Percentiles rank a stretch among this genome's conserved stretches.
These are phyloP conservation scores for Sphaerulina vaccinii DNA, from an alignment of 2,329 filamentous ascomycete species.

Conservation along the genomic window DNA sequence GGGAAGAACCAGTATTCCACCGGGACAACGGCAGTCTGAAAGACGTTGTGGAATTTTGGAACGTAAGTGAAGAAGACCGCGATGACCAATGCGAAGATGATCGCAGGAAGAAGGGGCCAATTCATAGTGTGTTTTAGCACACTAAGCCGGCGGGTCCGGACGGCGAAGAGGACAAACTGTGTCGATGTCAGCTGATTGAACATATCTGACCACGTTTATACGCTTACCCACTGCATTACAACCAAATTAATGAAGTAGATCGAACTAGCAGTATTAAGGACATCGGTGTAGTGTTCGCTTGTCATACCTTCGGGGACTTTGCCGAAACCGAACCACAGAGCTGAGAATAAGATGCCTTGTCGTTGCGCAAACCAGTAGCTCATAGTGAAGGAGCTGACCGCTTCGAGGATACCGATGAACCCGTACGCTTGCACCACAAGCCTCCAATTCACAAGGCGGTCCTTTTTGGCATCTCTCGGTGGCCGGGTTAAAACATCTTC, in stretches of 20 bases:
- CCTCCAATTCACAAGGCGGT: constrained; percentile 71
- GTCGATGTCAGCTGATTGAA: not conserved
- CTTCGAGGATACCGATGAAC: constrained; percentile 60
- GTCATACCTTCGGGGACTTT: constrained; percentile 48
- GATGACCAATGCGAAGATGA: constrained; percentile 67
- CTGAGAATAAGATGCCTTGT: constrained; percentile 63
- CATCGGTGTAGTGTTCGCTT: constrained; percentile 53
- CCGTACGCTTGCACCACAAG: constrained; percentile 72
- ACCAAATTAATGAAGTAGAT: constrained; percentile 81
- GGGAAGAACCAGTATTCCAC: constrained; percentile 76
- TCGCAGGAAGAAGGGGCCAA: constrained; percentile 66
- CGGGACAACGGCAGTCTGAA: constrained; percentile 63
- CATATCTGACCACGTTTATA: not conserved
- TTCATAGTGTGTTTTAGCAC: constrained; percentile 77
- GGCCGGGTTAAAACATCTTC: constrained; percentile 69
- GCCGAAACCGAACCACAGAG: constrained; percentile 68
- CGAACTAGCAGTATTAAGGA: constrained; percentile 64
- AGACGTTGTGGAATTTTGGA: constrained; percentile 59
- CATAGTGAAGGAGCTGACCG: constrained; percentile 46
- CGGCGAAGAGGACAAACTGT: constrained; percentile 71
- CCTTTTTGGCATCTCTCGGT: constrained; percentile 66
- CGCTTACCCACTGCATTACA: constrained; percentile 66
- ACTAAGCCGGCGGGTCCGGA: constrained; percentile 59
- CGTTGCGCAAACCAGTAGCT: constrained; percentile 47
- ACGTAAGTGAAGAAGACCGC: constrained; percentile 67